phyloP scores from a whole-genome alignment of 2,329 filamentous ascomycete species.

The Dissoconium aciculare region DNA sequence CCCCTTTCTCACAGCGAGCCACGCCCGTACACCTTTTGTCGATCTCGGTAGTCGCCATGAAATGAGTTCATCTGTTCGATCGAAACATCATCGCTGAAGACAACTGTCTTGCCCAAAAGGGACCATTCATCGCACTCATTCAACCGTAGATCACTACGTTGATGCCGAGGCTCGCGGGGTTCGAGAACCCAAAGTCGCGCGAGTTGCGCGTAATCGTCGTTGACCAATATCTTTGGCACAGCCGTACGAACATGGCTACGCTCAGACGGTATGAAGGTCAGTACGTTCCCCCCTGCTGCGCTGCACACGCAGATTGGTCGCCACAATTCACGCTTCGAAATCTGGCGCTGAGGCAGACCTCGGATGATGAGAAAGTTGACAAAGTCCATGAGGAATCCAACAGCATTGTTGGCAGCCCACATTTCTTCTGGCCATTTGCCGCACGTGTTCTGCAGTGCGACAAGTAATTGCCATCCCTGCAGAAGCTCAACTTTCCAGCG shows the following conservation, averaged over 20 bases:
- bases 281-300: constrained; percentile 14
- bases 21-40: constrained; percentile 12
- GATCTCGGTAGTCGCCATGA: constrained; percentile 11
- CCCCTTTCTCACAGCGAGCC: not conserved
- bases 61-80: constrained; percentile 13
- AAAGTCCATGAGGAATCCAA: constrained; percentile 23
- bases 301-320: constrained; percentile 17
- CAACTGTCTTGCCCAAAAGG: constrained; percentile 25
- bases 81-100: constrained; percentile 26
- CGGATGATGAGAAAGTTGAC: constrained; percentile 23
- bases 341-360: constrained; percentile 20
- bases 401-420: constrained; percentile 16
- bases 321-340: constrained; percentile 18
- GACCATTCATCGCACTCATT: constrained; percentile 25
- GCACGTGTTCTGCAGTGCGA: constrained; percentile 25
- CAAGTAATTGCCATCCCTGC: constrained; percentile 20
- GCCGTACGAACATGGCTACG: constrained; percentile 13
- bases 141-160: constrained; percentile 2
- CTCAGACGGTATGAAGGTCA: constrained; percentile 19
- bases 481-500: constrained; percentile 21
- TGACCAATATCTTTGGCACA: constrained; percentile 18
- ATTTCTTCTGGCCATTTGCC: constrained; percentile 18
- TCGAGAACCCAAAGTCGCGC: constrained; percentile 27
- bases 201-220: constrained; percentile 21
- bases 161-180: constrained; percentile 13